Evolutionary conservation across 768 basidiomycete species (phyloP), one percentile per base, ranked within the genome.

Genomic region (Mycena kentingensis): DNA sequence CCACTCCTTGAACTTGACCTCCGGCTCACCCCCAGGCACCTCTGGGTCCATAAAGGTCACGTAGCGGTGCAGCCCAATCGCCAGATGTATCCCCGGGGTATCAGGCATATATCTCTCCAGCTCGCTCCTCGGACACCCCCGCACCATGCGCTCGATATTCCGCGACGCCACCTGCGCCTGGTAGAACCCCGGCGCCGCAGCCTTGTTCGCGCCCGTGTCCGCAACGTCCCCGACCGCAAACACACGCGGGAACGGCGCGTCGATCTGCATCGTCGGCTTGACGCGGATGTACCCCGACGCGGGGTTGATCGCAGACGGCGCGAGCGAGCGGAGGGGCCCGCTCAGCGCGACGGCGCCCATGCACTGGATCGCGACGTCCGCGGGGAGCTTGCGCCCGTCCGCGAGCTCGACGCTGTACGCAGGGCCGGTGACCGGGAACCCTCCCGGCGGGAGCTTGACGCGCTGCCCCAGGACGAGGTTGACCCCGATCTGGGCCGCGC

Each of bases 401-500:
- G 34, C 51, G 24, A 52, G 51, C 51, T 52, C 44, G 34, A 52
- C 51, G 38, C 29, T 22, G 34, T 52, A 46, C 2, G 44, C 37
- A 5, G 58, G 50, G 19, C 60, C 45, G 52, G 71, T 65, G 26
- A 72, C 56, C 22, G 65, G 62, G 54, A 65, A 69, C 11, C 67
- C 70, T 1, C 52, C 64, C 19, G 41, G 44, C 1, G 69, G 68
- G 5, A 72, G 47, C n/a, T 42, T 42, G n/a, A 56, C 62, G n/a
- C 75, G 67, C 27, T 74, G 70, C 22, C 72, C 73, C 5, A 76
- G 62, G 24, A 78, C 56, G 11, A 71, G 64, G 25, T 64, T 63
- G n/a, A 80, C 67, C 28, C 71, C 70, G 7, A 73, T 53, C 25
- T 68, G 67, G 19, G 64, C 63, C 24, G 67, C 66, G 31, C 66